Evolutionary conservation across 1,284 basidiomycete genomes (phyloP).

Genomic region (Cutaneotrichosporon sp.): DNA sequence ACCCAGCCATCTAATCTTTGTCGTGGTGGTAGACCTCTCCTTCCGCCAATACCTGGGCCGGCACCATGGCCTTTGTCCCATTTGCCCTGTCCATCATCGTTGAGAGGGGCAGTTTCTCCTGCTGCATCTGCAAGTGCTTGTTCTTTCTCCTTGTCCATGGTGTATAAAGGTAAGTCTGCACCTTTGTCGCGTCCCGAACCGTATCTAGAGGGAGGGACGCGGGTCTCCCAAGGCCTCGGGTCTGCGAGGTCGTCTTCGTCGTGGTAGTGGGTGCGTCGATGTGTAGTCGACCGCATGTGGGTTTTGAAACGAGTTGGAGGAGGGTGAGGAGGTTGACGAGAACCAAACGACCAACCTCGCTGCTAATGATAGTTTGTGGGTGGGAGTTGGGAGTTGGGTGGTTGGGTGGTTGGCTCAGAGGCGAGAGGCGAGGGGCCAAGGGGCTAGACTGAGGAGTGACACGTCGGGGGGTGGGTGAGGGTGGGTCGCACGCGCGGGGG

Average conservation of each 20-base stretch:
- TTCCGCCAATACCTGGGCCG: conserved; percentile 39
- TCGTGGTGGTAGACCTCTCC: conserved; percentile 38
- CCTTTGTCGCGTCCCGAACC: conserved; percentile 20
- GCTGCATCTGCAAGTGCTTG: not conserved
- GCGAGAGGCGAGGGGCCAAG: no score
- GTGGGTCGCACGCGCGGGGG: no score
- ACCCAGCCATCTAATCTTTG: conserved; percentile 41
- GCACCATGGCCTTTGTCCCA: conserved; percentile 44
- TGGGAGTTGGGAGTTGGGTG: not conserved
- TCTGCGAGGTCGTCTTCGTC: conserved; percentile 38
- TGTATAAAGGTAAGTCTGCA: conserved; percentile 16
- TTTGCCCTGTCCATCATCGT: conserved; percentile 39
- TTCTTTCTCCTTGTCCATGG: conserved; percentile 14
- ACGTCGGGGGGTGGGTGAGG: no score
- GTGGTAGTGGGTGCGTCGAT: conserved; percentile 20
- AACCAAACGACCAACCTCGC: no score
- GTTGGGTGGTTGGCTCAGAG: not conserved
- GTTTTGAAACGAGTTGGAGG: not conserved
- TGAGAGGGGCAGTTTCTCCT: conserved; percentile 21
- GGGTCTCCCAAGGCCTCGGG: conserved; percentile 43
- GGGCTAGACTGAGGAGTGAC: no score
- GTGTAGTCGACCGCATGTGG: conserved; percentile 20
- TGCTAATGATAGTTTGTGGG: conserved; percentile 2
- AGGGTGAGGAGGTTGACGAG: conserved; percentile 1
- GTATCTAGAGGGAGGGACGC: conserved; percentile 32